Percentiles rank a stretch among this genome's conserved stretches.
Conservation (phyloP, 371 early-diverging fungal genomes). For the Mucor saturninus region DNA sequence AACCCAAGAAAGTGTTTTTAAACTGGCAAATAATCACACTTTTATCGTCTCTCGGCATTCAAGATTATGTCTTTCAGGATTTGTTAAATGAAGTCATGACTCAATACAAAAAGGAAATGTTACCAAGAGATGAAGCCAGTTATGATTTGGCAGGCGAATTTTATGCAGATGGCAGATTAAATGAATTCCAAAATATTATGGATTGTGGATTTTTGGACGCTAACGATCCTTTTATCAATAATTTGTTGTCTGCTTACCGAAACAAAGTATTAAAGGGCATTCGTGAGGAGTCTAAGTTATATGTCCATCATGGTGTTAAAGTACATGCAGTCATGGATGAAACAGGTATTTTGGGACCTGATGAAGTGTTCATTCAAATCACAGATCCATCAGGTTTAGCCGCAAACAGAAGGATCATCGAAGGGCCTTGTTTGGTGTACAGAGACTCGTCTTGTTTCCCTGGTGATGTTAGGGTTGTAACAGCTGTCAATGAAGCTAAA, state of each 20-base stretch:
- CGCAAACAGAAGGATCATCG: conserved; percentile 29
- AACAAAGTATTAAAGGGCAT: conserved; percentile 57
- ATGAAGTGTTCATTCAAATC: conserved; percentile 67
- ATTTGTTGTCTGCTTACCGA: conserved; percentile 50
- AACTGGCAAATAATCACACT: conserved; percentile 68
- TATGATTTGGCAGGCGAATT: conserved; percentile 40
- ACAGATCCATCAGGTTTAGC: conserved; percentile 4
- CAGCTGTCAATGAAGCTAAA: conserved; percentile 61
- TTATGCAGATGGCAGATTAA: conserved; percentile 41
- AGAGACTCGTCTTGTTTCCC: conserved; percentile 79
- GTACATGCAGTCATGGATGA: conserved; percentile 83
- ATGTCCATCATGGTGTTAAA: conserved; percentile 58
- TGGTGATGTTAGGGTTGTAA: conserved; percentile 72
- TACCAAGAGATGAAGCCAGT: background rate
- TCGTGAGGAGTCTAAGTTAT: conserved; percentile 62
- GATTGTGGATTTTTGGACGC: conserved; percentile 49
- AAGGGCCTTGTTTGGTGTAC: conserved; percentile 58
- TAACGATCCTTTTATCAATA: conserved; percentile 60
- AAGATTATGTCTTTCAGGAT: conserved; percentile 45
- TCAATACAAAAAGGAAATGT: background rate
- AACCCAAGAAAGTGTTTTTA: conserved; percentile 54
- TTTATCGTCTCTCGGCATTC: conserved; percentile 63
- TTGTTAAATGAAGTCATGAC: conserved; percentile 39
- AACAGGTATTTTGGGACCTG: conserved; percentile 59
- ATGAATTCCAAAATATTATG: conserved; percentile 39